Conservation (phyloP, 139 green algal genomes). For the Chlamydomonas eustigma region DNA sequence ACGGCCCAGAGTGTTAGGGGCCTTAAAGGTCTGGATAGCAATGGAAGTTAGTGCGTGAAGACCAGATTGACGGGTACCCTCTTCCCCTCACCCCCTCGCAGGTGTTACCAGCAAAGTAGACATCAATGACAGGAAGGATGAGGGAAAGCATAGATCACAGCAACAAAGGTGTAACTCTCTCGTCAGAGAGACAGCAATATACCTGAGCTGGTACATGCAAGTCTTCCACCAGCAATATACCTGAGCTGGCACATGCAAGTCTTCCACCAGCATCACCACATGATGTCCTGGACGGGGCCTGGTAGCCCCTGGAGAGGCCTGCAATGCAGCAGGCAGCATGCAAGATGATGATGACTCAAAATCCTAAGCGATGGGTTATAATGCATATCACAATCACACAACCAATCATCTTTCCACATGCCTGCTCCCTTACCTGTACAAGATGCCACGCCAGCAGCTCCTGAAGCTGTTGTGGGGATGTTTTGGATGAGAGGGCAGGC, state of each 20-base stretch:
- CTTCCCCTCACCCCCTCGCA: too few relatives aligned
- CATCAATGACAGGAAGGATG: too few relatives aligned
- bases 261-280: slow-evolving; percentile 38
- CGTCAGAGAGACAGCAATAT: too few relatives aligned
- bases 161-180: too few relatives aligned
- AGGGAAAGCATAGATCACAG: too few relatives aligned
- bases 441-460: slow-evolving; percentile 25
- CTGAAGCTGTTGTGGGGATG: slow-evolving; percentile 15
- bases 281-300: slow-evolving; percentile 20
- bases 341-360: too few relatives aligned
- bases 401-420: neutral
- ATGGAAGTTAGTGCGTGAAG: too few relatives aligned
- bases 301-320: neutral
- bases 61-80: too few relatives aligned
- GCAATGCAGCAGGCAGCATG: too few relatives aligned
- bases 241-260: slow-evolving; percentile 17
- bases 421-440: neutral
- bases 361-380: too few relatives aligned
- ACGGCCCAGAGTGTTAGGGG: neutral
- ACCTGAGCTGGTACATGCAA: slow-evolving; percentile 11
- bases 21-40: neutral
- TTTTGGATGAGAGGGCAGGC: neutral
- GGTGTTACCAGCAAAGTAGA: too few relatives aligned
- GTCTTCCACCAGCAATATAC: slow-evolving; percentile 36
- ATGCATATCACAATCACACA: too few relatives aligned